phyloP scores from a whole-genome alignment of 129 eudicot genomes.

The Sambucus nigra region DNA sequence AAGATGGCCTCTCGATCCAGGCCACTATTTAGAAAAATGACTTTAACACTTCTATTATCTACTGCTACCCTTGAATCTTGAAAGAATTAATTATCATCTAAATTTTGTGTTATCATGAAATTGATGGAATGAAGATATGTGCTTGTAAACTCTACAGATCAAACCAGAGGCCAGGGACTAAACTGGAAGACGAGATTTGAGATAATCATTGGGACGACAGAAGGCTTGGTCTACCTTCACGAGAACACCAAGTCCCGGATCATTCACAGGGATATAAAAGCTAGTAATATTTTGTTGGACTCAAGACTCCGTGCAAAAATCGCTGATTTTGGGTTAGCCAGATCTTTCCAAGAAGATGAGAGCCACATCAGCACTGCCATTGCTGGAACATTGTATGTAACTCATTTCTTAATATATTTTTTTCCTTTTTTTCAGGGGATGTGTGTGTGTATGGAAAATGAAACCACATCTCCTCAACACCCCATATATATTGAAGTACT shows the following conservation, averaged over 20 bases:
- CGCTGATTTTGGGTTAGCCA: constrained; percentile 93
- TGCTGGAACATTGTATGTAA: constrained; percentile 79
- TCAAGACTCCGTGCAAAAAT: constrained; percentile 70
- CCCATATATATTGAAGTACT: too few relatives aligned
- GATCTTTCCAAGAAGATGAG: constrained; percentile 82
- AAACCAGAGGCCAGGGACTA: constrained; percentile 42
- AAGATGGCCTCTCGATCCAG: too few relatives aligned
- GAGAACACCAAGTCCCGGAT: constrained; percentile 56
- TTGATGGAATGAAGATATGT: neutral
- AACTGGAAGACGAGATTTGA: constrained; percentile 73
- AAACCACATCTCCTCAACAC: too few relatives aligned
- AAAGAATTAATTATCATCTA: neutral
- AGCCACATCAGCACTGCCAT: constrained; percentile 87
- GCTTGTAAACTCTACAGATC: constrained; percentile 30
- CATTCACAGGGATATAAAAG: constrained; percentile 78
- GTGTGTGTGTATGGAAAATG: neutral
- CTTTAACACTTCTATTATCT: neutral
- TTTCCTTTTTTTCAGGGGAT: neutral
- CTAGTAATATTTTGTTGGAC: constrained; percentile 73
- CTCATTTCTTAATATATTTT: neutral
- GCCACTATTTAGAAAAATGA: too few relatives aligned
- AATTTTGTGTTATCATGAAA: neutral
- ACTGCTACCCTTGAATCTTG: neutral
- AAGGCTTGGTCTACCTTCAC: constrained; percentile 91
- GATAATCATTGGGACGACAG: constrained; percentile 56